Percentiles rank a stretch among this genome's conserved stretches.
Conservation (phyloP, 139 green algal species). For the Dunaliella sp. region DNA sequence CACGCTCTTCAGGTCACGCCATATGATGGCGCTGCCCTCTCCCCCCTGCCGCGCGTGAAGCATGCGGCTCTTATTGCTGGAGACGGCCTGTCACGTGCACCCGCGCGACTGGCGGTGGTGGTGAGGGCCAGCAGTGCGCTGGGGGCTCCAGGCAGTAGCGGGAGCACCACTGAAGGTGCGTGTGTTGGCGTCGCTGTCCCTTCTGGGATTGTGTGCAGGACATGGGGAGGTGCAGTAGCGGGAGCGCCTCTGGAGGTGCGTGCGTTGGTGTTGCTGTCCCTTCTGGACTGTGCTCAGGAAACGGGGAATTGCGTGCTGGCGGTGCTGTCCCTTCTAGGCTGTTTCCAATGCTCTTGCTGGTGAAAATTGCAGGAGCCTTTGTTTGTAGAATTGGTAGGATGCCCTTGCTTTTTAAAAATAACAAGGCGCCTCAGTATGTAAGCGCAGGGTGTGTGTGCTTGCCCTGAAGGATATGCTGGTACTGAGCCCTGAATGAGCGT, state of each 20-base stretch:
- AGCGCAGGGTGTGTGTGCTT: no score
- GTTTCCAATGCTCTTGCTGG: no score
- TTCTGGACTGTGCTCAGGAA: not conserved
- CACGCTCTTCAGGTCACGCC: conserved; percentile 32
- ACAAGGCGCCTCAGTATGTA: no score
- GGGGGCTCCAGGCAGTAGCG: not conserved
- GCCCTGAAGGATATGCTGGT: no score
- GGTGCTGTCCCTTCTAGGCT: no score
- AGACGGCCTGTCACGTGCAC: not conserved
- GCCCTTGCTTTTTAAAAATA: no score
- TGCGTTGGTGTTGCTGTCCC: not conserved
- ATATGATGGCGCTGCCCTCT: conserved; percentile 27
- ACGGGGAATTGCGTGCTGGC: no score
- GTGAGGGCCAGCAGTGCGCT: not conserved
- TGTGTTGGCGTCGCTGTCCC: not conserved
- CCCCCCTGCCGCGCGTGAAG: conserved; percentile 24
- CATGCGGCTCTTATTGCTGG: conserved; percentile 21
- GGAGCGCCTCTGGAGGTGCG: not conserved
- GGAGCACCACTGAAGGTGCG: not conserved
- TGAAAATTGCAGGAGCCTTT: no score
- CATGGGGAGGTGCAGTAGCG: no score
- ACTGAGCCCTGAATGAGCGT: no score
- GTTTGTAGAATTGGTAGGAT: no score
- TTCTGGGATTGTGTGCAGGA: not conserved
- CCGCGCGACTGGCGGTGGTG: conserved; percentile 30